Conservation (phyloP, 2,329 filamentous ascomycete genomes). For the Fusarium sp. region DNA sequence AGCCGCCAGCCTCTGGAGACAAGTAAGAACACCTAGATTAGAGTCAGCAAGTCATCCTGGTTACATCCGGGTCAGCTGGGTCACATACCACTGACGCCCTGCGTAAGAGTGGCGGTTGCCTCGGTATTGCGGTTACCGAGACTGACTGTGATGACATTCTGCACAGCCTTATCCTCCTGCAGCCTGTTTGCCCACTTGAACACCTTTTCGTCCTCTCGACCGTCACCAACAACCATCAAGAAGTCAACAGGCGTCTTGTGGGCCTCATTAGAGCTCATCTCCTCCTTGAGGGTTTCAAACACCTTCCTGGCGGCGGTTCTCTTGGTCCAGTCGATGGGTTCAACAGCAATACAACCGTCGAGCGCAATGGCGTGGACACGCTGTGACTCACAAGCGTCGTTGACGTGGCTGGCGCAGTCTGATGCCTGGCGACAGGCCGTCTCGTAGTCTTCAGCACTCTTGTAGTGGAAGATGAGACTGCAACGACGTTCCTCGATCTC, state of each 20-base stretch:
- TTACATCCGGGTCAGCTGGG: neutral
- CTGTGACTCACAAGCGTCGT: slow-evolving; percentile 88
- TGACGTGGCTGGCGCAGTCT: slow-evolving; percentile 94
- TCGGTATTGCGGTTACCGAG: slow-evolving; percentile 90
- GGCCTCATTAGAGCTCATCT: slow-evolving; percentile 45
- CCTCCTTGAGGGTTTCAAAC: slow-evolving; percentile 67
- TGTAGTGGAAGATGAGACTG: slow-evolving; percentile 91
- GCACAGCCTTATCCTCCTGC: slow-evolving; percentile 66
- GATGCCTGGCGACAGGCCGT: slow-evolving; percentile 82
- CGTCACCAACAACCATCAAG: slow-evolving; percentile 88
- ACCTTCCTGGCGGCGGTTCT: slow-evolving; percentile 82
- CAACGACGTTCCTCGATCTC: slow-evolving; percentile 93
- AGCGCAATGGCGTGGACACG: slow-evolving; percentile 85
- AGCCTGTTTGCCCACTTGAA: slow-evolving; percentile 94
- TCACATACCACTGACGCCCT: slow-evolving; percentile 86
- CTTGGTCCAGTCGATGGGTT: slow-evolving; percentile 89
- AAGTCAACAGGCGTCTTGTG: slow-evolving; percentile 76
- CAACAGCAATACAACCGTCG: slow-evolving; percentile 84
- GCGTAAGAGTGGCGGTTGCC: slow-evolving; percentile 85
- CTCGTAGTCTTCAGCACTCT: slow-evolving; percentile 81
- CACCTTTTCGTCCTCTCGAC: slow-evolving; percentile 91
- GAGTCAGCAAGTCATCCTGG: slow-evolving; percentile 5
- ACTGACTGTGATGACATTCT: slow-evolving; percentile 85
- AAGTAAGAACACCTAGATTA: slow-evolving; percentile 54
- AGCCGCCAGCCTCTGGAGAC: slow-evolving; percentile 56